Conservation (phyloP, 2,329 filamentous ascomycete genomes). For the Cladorrhinum sp. region DNA sequence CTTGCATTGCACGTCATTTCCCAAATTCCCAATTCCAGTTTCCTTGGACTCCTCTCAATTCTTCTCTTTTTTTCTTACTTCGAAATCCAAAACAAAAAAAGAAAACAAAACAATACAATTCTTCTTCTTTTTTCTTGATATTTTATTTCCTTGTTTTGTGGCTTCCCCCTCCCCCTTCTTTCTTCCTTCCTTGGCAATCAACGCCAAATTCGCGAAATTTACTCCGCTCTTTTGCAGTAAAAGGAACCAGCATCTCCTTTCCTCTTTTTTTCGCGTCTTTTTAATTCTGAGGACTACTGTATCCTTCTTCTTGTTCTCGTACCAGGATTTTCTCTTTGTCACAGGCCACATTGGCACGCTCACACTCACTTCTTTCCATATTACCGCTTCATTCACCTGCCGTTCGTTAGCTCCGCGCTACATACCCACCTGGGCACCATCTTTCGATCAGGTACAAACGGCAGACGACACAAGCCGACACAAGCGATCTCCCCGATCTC, state of each 20-base stretch:
- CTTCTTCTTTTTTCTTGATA: not conserved
- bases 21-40: not conserved
- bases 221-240: not conserved
- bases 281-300: not conserved
- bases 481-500: too few relatives aligned
- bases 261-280: not conserved
- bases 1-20: not conserved
- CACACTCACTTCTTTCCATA: not conserved
- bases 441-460: not conserved
- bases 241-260: not conserved
- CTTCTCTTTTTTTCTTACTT: not conserved
- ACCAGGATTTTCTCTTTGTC: not conserved
- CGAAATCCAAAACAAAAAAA: not conserved
- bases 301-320: not conserved
- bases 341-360: not conserved
- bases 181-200: not conserved
- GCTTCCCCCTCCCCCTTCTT: not conserved
- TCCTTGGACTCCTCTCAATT: not conserved
- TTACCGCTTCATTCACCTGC: not conserved
- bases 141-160: too few relatives aligned
- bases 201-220: not conserved
- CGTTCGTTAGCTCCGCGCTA: not conserved
- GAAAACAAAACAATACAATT: not conserved
- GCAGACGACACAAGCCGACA: too few relatives aligned
- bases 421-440: not conserved